These are phyloP conservation scores for Torulaspora delbrueckii DNA, from an alignment of 805 yeast species.

Conservation along the genomic window DNA sequence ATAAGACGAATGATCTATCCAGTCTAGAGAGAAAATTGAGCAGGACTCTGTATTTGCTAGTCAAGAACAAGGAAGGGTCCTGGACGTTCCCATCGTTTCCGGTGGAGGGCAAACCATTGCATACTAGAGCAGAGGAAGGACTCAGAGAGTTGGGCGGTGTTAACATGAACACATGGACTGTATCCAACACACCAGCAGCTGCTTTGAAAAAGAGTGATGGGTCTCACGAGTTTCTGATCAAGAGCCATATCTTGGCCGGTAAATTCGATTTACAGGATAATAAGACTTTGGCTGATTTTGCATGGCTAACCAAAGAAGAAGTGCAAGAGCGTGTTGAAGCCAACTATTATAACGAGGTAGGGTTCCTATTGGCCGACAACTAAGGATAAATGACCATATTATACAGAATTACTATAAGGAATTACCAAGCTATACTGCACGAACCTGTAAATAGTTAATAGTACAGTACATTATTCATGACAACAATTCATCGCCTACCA, in stretches of 20 bases:
- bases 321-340: slow-evolving; percentile 47
- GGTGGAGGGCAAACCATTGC: slow-evolving; percentile 51
- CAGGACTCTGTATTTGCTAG: slow-evolving; percentile 71
- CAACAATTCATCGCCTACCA: slow-evolving; percentile 8
- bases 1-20: slow-evolving; percentile 51
- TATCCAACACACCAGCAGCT: slow-evolving; percentile 84
- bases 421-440: neutral
- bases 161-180: slow-evolving; percentile 77
- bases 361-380: slow-evolving; percentile 36
- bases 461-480: neutral
- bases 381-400: slow-evolving; percentile 5
- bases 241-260: slow-evolving; percentile 87
- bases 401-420: neutral
- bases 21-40: slow-evolving; percentile 77
- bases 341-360: slow-evolving; percentile 54
- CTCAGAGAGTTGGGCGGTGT: slow-evolving; percentile 68
- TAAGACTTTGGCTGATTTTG: slow-evolving; percentile 45
- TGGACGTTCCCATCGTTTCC: slow-evolving; percentile 84
- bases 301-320: slow-evolving; percentile 86
- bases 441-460: slow-evolving; percentile 10
- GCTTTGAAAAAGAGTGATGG: slow-evolving; percentile 41
- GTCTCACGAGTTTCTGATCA: slow-evolving; percentile 60
- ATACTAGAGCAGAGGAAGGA: slow-evolving; percentile 69
- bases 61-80: slow-evolving; percentile 41
- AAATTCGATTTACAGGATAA: slow-evolving; percentile 47